Evolutionary conservation across 495 filamentous ascomycete species (phyloP).

Genomic region (Tetracladium setigerum): DNA sequence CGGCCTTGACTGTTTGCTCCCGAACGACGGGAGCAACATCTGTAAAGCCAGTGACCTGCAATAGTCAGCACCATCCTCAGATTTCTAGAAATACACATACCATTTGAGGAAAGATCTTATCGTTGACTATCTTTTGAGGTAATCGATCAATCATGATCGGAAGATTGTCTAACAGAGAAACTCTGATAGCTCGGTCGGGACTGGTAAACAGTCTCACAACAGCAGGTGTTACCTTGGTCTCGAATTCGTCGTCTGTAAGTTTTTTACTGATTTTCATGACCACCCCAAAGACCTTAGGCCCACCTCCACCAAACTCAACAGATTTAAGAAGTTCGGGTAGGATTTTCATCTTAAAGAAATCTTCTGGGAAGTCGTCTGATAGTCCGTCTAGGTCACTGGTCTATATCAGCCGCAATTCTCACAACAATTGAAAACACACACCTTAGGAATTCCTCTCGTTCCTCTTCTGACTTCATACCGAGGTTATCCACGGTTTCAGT

Average conservation of each 20-base stretch:
- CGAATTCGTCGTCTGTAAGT: conserved; percentile 83
- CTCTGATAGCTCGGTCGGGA: conserved; percentile 85
- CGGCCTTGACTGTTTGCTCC: conserved; percentile 92
- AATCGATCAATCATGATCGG: conserved; percentile 88
- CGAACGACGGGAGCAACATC: conserved; percentile 85
- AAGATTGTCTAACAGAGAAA: conserved; percentile 84
- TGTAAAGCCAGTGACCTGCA: conserved; percentile 73
- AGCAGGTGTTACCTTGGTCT: conserved; percentile 73
- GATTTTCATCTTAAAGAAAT: conserved; percentile 96
- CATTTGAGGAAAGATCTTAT: conserved; percentile 94
- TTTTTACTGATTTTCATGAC: conserved; percentile 87
- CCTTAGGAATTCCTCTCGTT: conserved; percentile 82
- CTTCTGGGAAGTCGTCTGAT: conserved; percentile 90
- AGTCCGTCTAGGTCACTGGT: conserved; percentile 74
- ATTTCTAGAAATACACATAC: conserved; percentile 31
- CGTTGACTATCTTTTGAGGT: conserved; percentile 83
- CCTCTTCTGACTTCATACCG: conserved; percentile 75
- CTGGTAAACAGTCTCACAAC: conserved; percentile 83
- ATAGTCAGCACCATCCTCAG: conserved; percentile 22
- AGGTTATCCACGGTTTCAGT: conserved; percentile 89
- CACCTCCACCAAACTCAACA: conserved; percentile 94
- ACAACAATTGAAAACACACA: conserved; percentile 35
- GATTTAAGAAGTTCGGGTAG: conserved; percentile 94
- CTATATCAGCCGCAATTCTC: not conserved
- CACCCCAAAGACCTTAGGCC: conserved; percentile 80